A percentile compares a stretch with the other conserved stretches of the same genome.
Conservation (phyloP, 768 basidiomycete species). For the Lentinula aciculospora region DNA sequence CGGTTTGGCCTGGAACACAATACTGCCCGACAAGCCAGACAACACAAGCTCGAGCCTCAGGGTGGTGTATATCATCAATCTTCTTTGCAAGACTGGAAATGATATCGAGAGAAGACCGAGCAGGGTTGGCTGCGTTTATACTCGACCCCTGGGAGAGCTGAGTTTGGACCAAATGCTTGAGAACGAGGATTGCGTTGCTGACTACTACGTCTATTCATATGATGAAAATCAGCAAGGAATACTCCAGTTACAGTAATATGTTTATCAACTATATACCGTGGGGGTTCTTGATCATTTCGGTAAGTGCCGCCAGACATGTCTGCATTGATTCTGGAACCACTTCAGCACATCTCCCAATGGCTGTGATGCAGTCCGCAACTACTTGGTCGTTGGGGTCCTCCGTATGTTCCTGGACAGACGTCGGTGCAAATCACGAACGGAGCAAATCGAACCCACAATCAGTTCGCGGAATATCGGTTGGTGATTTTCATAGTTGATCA, state of each 20-base stretch:
- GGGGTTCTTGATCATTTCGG: conserved; percentile 71
- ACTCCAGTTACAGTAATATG: neutral
- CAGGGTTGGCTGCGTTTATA: conserved; percentile 17
- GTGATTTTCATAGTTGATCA: conserved; percentile 65
- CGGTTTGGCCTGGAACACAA: conserved; percentile 35
- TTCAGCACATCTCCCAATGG: conserved; percentile 72
- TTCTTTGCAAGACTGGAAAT: conserved; percentile 74
- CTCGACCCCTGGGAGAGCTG: conserved; percentile 15
- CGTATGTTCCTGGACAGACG: conserved; percentile 59
- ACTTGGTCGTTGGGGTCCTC: conserved; percentile 73
- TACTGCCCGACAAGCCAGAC: conserved; percentile 94
- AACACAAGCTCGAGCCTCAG: conserved; percentile 80
- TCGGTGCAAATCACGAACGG: neutral
- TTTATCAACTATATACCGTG: conserved; percentile 51
- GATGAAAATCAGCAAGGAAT: neutral
- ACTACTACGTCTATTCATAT: conserved; percentile 59
- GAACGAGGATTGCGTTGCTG: conserved; percentile 74
- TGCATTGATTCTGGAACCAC: conserved; percentile 62
- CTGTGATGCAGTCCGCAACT: conserved; percentile 67
- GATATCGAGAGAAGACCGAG: conserved; percentile 51
- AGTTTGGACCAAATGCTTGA: conserved; percentile 78
- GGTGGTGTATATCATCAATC: conserved; percentile 75
- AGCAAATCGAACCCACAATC: conserved; percentile 47
- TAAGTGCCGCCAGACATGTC: conserved; percentile 71
- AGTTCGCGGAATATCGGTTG: conserved; percentile 76